Base-by-base conservation (phyloP, 2,329 filamentous ascomycete species). In the Aureobasidium lini region DNA sequence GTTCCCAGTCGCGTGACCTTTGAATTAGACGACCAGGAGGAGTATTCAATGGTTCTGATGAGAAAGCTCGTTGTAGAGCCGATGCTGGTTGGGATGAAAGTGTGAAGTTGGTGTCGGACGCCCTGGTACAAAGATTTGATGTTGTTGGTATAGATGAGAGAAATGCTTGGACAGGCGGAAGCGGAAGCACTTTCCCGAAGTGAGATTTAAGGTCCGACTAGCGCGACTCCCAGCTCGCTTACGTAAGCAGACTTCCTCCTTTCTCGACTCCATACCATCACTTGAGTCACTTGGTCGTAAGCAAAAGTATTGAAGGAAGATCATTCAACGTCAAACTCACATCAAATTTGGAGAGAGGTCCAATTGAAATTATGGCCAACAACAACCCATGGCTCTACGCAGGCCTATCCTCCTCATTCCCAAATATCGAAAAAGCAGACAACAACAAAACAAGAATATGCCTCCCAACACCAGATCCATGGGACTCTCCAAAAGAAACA, bases 401-500 rank as follows among this genome's bases (percentile, higher is more conserved):
- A 42, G 83, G 83, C n/a, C 73, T 75, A 6, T 69, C 73, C 2
- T 84, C 83, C 0, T 76, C 79, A 0, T 83, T 84, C 50, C 81
- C 82, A 0, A 77, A 85, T 60, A 73, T 84, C 42, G 73, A 72
- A 71, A 71, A 62, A 64, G 80, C n/a, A 65, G 71, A 23, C 68
- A 68, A 72, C n/a, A 66, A 73, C n/a, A 73, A 71, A 29, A 77
- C 79, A 0, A 78, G 79, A 59, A 15, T 59, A 49, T 59, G 56
- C 48, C 43, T 58, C 13, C 18, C 39, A 40, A 37, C 23, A 2
- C 46, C 28, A 18, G 47, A 43, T 43, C 43, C 60, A 29, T 57
- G 31, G 46, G 52, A 50, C 18, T 11, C 32, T 46, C 18, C 42
- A 23, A 44, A 15, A 18, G 4, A 8, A 34, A 23, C 23, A 47